Base-by-base conservation (phyloP, 257 asterid genomes). In the Przewalskia tangutica region DNA sequence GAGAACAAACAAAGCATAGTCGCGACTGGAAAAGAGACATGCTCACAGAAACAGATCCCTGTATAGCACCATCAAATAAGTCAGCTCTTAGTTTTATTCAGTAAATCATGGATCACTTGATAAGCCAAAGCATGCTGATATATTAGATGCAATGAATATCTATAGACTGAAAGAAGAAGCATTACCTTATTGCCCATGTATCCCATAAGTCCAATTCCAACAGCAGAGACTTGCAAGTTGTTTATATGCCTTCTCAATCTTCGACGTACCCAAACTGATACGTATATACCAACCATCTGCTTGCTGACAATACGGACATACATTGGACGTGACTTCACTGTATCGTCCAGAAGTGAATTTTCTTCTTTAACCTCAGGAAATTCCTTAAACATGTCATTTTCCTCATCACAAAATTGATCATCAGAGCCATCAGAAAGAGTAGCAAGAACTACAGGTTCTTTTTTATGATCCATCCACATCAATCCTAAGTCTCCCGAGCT, bases 221-320 rank as follows among this genome's bases (percentile, higher is more conserved):
- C 99, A 13, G 97, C 94, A 67, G 98, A 93, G 14, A 95, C 99
- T 91, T 88, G 89, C 86, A 95, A 83, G 89, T 95, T 88, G 90
- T 95, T 93, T 81, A 95, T 82, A 79, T 93, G 99, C 42, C 96
- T 89, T 89, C 99, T 89, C 86, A 95, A 83, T 84, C 90, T 88
- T 86, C 91, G 86, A 3, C 90, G 90, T 10, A 93, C 97, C 99
- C 99, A 95, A 36, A 95, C 89, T 1, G 99, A 95, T 38, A 95
- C 90, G 55, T 95, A 93, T 85, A 95, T 93, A n/a, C 99, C 99
- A 40, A 95, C 98, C 99, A 95, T 95, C 89, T 95, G 99, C 90
- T 93, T 95, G 79, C 99, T 92, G 85, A 95, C 97, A 64, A 95
- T 90, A 73, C 99, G 86, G 18, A 91, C 94, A 56, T 92, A 95